Base-by-base conservation (phyloP, 345 rosid species). In the Rhodamnia rubescens region DNA sequence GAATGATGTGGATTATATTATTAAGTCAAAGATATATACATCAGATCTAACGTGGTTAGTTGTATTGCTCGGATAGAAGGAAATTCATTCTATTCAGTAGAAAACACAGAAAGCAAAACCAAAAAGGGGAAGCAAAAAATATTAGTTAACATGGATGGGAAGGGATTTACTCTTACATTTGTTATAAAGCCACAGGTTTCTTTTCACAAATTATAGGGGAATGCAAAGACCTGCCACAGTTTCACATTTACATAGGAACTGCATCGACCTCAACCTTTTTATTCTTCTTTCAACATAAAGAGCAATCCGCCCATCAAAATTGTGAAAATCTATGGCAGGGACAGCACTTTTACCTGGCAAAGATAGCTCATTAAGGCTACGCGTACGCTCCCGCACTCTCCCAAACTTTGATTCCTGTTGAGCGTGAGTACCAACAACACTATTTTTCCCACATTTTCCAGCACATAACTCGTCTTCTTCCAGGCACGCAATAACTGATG, bases 311-410 rank as follows among this genome's bases (percentile, higher is more conserved):
- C 40, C 3, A 1, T 59, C 29, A 40, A 29, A 59, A 59, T 13
- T 59, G 74, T 27, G 20, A 59, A 32, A 52, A 54, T 7, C 74
- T 27, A 16, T 14, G 10, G 74, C 27, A 18, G 40, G 53, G 55
- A n/a, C 32, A 53, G 58, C 32, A 50, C 40, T 74, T 91, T 27
- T 27, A 91, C 94, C 93, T 90, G 83, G 90, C 42, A 74, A 32
- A 8, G 92, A 85, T 53, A 91, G 84, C 87, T 91, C 92, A 86
- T 86, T 86, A 83, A 92, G 92, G 88, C 92, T 91, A 52, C 91
- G 94, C 47, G 86, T 89, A 44, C 90, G 90, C 84, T 27, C 40
- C 20, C 4, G 9, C 40, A 83, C 87, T 92, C 88, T 89, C 84
- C 89, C 91, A 85, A 40, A 55, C 85, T 89, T 91, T 29, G 85